Evolutionary conservation across 140 eudicot genomes (phyloP).

Genomic region (Anethum foeniculum): DNA sequence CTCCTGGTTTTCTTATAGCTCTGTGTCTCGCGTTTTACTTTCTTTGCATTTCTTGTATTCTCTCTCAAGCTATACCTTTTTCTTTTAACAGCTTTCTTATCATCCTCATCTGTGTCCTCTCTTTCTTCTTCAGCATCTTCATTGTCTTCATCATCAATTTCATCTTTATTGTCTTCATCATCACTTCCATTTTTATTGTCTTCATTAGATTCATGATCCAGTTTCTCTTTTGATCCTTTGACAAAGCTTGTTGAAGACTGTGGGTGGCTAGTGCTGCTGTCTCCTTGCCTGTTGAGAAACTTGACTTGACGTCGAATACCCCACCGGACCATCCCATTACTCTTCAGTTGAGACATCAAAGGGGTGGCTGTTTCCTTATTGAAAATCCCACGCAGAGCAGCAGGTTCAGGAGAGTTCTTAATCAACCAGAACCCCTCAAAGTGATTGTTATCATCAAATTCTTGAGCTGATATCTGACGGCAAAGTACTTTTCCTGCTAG

Average conservation of each 20-base stretch:
- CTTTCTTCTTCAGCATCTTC: conserved; percentile 26
- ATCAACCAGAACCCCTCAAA: conserved; percentile 55
- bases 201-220: conserved; percentile 13
- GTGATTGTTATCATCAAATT: conserved; percentile 47
- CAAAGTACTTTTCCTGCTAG: conserved; percentile 66
- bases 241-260: conserved; percentile 49
- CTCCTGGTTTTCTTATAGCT: conserved; percentile 34
- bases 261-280: conserved; percentile 20
- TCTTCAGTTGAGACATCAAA: conserved; percentile 34
- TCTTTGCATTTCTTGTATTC: conserved; percentile 38
- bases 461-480: conserved; percentile 55
- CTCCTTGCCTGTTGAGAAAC: conserved; percentile 45
- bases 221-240: conserved; percentile 26
- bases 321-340: conserved; percentile 58
- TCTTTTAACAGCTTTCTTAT: conserved; percentile 23
- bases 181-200: conserved; percentile 14
- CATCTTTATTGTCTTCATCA: conserved; percentile 11
- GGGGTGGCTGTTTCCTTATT: conserved; percentile 28
- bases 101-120: conserved; percentile 23
- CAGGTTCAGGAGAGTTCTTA: conserved; percentile 4
- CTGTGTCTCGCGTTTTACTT: conserved; percentile 33
- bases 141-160: conserved; percentile 12
- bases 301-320: conserved; percentile 64
- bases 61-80: conserved; percentile 33
- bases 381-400: conserved; percentile 4